Conservation (phyloP, 805 yeast species). For the Cephaloascus fragrans region DNA sequence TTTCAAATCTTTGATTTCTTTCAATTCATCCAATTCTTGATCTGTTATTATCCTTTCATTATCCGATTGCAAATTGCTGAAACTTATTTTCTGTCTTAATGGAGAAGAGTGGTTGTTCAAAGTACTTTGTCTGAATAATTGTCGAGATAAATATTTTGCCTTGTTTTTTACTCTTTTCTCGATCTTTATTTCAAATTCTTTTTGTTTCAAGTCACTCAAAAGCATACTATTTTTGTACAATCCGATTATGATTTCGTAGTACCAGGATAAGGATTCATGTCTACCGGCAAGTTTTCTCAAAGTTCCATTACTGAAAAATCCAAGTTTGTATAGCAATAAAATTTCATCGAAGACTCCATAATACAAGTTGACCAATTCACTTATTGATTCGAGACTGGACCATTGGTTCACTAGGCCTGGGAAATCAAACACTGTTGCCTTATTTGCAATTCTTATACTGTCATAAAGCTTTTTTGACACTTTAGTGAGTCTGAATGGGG, state of each 20-base stretch:
- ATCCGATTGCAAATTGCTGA: neutral
- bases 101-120: conserved; percentile 8
- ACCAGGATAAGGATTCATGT: conserved; percentile 66
- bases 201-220: conserved; percentile 29
- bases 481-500: conserved; percentile 46
- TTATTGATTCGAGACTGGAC: conserved; percentile 35
- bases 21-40: neutral
- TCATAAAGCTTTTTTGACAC: conserved; percentile 19
- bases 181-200: conserved; percentile 43
- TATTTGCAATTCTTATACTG: conserved; percentile 13
- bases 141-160: conserved; percentile 35
- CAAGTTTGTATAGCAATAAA: conserved; percentile 43
- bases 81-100: conserved; percentile 3
- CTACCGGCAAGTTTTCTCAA: conserved; percentile 29
- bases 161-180: conserved; percentile 53
- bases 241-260: conserved; percentile 49
- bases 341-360: conserved; percentile 61
- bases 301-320: conserved; percentile 28
- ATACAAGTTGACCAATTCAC: conserved; percentile 46
- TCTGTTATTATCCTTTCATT: neutral
- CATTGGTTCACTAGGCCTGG: conserved; percentile 1
- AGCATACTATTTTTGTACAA: conserved; percentile 40
- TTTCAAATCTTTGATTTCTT: conserved; percentile 19
- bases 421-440: neutral
- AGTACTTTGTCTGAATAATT: conserved; percentile 13